Percentiles rank a stretch among this genome's conserved stretches.
phyloP scores from a whole-genome alignment of 805 yeast genomes.

The Dipodascus albidus region DNA sequence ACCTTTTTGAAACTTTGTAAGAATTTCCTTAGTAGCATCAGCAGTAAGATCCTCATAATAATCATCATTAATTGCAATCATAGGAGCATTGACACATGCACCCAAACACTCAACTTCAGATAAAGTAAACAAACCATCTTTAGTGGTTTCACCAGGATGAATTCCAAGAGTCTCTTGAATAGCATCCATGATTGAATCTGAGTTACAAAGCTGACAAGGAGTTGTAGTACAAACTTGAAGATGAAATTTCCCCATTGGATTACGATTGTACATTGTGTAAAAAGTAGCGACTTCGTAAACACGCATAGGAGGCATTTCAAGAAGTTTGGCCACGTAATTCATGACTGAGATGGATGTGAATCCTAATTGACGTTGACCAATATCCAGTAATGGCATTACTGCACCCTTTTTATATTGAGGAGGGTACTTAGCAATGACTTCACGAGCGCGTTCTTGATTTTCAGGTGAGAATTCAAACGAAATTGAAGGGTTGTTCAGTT shows the following conservation, averaged over 20 bases:
- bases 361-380: conserved; percentile 81
- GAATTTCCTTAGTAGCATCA: conserved; percentile 47
- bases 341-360: conserved; percentile 78
- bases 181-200: conserved; percentile 68
- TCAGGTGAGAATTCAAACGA: conserved; percentile 65
- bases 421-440: conserved; percentile 69
- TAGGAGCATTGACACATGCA: conserved; percentile 86
- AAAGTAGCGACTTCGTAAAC: conserved; percentile 88
- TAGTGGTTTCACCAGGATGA: conserved; percentile 68
- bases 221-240: conserved; percentile 84
- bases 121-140: conserved; percentile 63
- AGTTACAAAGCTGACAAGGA: conserved; percentile 77
- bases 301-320: conserved; percentile 90
- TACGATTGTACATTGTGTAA: conserved; percentile 82
- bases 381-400: conserved; percentile 74
- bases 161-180: conserved; percentile 47
- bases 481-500: conserved; percentile 50
- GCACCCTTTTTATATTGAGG: conserved; percentile 81
- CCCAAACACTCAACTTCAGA: conserved; percentile 89
- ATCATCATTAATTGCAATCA: conserved; percentile 77
- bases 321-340: conserved; percentile 77
- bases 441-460: conserved; percentile 57
- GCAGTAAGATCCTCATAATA: conserved; percentile 72
- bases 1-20: conserved; percentile 55
- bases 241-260: conserved; percentile 77